phyloP scores from a whole-genome alignment of 305 asterid species.

The Ilex paraguariensis region DNA sequence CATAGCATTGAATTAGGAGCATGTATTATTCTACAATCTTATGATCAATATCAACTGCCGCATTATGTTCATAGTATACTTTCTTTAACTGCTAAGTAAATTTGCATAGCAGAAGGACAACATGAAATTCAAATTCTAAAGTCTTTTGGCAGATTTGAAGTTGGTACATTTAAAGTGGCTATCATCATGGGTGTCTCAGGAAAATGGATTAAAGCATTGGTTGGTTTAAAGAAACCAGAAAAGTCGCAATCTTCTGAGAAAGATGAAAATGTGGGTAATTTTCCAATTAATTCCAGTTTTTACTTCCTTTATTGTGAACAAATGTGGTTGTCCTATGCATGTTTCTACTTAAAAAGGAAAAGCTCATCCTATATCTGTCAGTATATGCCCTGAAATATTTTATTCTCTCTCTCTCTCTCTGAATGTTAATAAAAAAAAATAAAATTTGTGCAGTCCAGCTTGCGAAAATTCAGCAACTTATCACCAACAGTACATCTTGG shows the following conservation, averaged over 20 bases:
- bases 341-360: neutral
- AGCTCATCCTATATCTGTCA: no score
- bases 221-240: slow-evolving; percentile 70
- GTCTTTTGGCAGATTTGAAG: slow-evolving; percentile 39
- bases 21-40: no score
- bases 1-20: no score
- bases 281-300: slow-evolving; percentile 1
- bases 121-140: neutral
- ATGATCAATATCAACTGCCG: no score
- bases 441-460: no score
- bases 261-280: slow-evolving; percentile 56
- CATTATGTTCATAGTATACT: no score
- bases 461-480: no score
- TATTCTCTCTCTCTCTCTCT: neutral
- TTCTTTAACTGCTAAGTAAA: no score
- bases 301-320: neutral
- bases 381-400: neutral
- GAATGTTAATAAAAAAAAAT: no score
- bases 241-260: slow-evolving; percentile 49
- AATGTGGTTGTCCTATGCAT: neutral
- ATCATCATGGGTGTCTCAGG: slow-evolving; percentile 70
- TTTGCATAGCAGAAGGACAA: no score
- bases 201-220: slow-evolving; percentile 80
- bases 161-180: slow-evolving; percentile 14
- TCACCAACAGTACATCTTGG: no score